A percentile compares a stretch with the other conserved stretches of the same genome.
Evolutionary conservation across 106 monocot species (phyloP).

Genomic region (Posidonia australis): DNA sequence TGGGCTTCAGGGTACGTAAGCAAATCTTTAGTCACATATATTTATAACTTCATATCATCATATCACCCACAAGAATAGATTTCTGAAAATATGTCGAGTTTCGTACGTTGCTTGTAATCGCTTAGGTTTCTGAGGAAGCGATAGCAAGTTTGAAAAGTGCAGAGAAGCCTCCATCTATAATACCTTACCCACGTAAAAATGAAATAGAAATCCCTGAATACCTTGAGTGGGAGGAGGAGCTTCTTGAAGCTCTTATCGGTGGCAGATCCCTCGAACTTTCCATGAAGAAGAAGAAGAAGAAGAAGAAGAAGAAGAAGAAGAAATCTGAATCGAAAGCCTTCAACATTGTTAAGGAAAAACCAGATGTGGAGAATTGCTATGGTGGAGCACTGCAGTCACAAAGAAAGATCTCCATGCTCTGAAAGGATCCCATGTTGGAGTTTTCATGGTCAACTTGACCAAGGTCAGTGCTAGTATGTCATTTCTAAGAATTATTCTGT

Average conservation of each 20-base stretch:
- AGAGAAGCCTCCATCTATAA: slow-evolving; percentile 43
- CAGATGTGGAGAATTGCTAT: slow-evolving; percentile 69
- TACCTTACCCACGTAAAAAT: slow-evolving; percentile 26
- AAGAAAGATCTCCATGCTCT: slow-evolving; percentile 32
- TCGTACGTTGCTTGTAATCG: too few species aligned
- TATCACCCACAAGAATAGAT: too few species aligned
- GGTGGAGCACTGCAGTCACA: slow-evolving; percentile 66
- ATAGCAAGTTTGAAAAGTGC: slow-evolving; percentile 31
- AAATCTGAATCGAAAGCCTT: slow-evolving; percentile 19
- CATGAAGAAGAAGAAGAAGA: slow-evolving; percentile 46
- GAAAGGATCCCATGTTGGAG: slow-evolving; percentile 36
- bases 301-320: too few species aligned
- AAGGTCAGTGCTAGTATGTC: too few species aligned
- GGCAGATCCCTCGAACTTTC: background rate
- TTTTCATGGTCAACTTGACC: slow-evolving; percentile 82
- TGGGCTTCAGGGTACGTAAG: slow-evolving; percentile 48
- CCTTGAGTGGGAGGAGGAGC: too few species aligned
- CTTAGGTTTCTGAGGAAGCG: slow-evolving; percentile 46
- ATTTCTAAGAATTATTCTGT: too few species aligned
- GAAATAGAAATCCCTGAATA: background rate
- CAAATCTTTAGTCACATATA: too few species aligned
- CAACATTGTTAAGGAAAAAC: slow-evolving; percentile 39
- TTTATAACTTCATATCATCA: too few species aligned
- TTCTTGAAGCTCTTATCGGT: slow-evolving; percentile 41
- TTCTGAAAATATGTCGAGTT: too few species aligned